Evolutionary conservation across 2,329 filamentous ascomycete species (phyloP), one percentile per base, ranked within the genome.

Genomic region (Sclerotinia glacialis): DNA sequence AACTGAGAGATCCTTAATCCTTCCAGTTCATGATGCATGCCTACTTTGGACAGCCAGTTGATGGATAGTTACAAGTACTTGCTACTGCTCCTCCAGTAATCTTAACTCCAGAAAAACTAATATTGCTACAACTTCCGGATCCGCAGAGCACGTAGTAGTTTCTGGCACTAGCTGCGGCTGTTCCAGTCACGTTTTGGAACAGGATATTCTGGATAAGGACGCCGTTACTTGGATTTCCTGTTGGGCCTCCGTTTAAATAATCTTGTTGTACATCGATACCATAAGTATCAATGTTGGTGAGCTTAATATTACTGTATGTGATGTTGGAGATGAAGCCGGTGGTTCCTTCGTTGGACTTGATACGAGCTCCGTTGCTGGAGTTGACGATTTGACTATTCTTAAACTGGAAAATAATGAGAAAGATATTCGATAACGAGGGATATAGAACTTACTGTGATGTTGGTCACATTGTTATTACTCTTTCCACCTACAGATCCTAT

Each of bases 221-320:
- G 3, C 78, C 78, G 60, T 78, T 79, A 1, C 76, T 76, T 7
- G 79, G 76, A 12, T 69, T 68, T 1, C 78, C 79, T 8, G 76
- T 79, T 6, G 78, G 73, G 5, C 78, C 78, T 16, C 79, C 82
- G 69, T 83, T 84, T 64, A 81, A 71, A 70, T 83, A 84, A 71
- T 84, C 82, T 74, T 84, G 81, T 74, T 83, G 77, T 52, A 83
- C 77, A 67, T 82, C 81, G 66, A 84, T 81, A 23, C 82, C 82
- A 71, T 83, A 83, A 68, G 79, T 78, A 42, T 76, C 72, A 68
- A 83, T 82, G 62, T 78, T 77, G 46, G 74, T 75, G 50, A 84
- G 72, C 5, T 75, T 76, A 68, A 83, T 83, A 71, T 81, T 79
- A 68, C 77, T 74, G 76, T 82, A 84, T 28, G 78, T 79, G 64